These are phyloP conservation scores for Fusarium piperis DNA, from an alignment of 2,329 filamentous ascomycete genomes.

Conservation along the genomic window DNA sequence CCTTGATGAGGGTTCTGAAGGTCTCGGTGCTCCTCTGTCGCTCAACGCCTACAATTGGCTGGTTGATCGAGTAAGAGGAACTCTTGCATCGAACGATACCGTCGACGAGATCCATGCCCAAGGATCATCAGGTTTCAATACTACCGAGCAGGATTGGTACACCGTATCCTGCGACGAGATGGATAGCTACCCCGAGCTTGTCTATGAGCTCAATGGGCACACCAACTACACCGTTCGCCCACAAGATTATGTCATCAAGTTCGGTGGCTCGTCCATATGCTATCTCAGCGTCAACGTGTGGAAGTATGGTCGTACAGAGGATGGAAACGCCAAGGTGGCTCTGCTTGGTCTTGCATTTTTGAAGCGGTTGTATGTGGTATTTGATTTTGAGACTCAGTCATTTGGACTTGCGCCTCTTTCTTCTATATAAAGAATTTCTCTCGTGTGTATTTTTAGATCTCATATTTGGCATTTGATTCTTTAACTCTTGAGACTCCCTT, in stretches of 20 bases:
- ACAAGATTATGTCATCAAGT: background rate
- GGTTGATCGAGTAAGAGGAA: background rate
- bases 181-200: background rate
- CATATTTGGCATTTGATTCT: too few relatives aligned
- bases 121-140: background rate
- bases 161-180: background rate
- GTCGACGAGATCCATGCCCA: background rate
- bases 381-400: background rate
- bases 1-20: conserved; percentile 19
- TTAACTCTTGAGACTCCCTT: too few relatives aligned
- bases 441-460: too few relatives aligned
- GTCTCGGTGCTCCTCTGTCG: conserved; percentile 11
- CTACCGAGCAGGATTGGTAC: background rate
- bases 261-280: background rate
- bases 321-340: background rate
- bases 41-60: conserved; percentile 10
- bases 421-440: too few relatives aligned
- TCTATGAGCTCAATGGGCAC: background rate
- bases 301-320: background rate
- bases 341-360: background rate
- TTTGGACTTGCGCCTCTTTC: background rate
- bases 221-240: background rate
- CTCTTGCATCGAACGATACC: background rate
- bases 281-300: background rate
- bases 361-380: background rate